phyloP scores from a whole-genome alignment of 306 rosid genomes.

The Delonix regia region DNA sequence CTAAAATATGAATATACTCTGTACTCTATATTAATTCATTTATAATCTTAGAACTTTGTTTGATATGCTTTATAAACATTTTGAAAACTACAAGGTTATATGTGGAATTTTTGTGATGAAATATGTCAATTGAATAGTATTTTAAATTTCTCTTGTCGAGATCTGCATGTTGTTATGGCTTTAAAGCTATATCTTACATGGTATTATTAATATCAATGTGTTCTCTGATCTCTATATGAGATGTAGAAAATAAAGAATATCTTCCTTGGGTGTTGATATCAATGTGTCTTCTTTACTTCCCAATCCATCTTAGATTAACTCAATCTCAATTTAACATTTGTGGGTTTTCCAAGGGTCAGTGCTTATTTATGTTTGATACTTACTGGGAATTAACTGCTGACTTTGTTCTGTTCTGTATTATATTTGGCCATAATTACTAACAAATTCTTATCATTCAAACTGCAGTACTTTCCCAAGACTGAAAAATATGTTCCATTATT shows the following conservation, averaged over 20 bases:
- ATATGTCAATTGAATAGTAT: not conserved
- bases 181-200: not conserved
- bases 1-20: not conserved
- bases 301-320: not conserved
- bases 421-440: constrained; percentile 10
- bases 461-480: constrained; percentile 97
- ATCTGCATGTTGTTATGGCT: not conserved
- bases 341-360: not conserved
- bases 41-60: not conserved
- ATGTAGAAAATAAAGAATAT: not conserved
- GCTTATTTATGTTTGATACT: not conserved
- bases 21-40: not conserved
- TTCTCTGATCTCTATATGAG: not conserved
- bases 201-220: not conserved
- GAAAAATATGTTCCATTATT: constrained; percentile 89
- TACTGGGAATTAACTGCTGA: not conserved
- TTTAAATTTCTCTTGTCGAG: not conserved
- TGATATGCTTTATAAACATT: not conserved
- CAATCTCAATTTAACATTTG: not conserved
- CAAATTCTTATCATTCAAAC: constrained; percentile 28
- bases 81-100: not conserved
- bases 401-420: not conserved
- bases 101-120: not conserved
- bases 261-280: not conserved
- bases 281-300: not conserved